Evolutionary conservation across 371 early-diverging fungal genomes (phyloP).

Genomic region (Mortierella sp.): DNA sequence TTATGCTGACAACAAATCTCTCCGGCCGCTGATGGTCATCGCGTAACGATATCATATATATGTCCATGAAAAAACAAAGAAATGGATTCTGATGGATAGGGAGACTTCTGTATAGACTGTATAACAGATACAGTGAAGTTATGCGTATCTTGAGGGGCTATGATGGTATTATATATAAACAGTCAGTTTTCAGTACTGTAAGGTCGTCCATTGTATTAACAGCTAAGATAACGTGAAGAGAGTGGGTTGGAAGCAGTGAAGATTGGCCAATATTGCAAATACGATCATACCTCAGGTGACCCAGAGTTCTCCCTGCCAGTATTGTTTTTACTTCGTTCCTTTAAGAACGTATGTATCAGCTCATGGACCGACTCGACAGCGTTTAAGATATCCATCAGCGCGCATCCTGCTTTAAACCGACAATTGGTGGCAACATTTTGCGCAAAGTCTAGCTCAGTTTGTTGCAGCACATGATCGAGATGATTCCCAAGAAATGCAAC

Average conservation of each 20-base stretch:
- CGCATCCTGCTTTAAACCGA: constrained; percentile 47
- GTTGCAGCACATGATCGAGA: constrained; percentile 49
- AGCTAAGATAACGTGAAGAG: background rate
- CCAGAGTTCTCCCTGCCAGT: constrained; percentile 5
- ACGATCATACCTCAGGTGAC: constrained; percentile 6
- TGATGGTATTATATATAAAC: no score
- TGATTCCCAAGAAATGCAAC: constrained; percentile 51
- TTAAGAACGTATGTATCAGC: constrained; percentile 15
- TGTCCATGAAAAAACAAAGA: constrained; percentile 47
- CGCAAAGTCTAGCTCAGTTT: constrained; percentile 29
- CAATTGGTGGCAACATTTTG: constrained; percentile 35
- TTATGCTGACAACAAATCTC: constrained; percentile 46
- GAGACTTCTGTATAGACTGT: constrained; percentile 43
- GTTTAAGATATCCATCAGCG: constrained; percentile 51
- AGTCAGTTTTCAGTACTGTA: no score
- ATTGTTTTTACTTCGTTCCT: constrained; percentile 7
- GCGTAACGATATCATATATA: constrained; percentile 31
- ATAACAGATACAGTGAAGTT: constrained; percentile 42
- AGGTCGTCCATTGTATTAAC: background rate
- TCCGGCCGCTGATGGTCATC: constrained; percentile 42
- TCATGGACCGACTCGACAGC: constrained; percentile 41
- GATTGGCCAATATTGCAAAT: background rate
- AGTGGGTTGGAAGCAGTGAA: no score
- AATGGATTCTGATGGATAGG: constrained; percentile 55
- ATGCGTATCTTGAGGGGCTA: constrained; percentile 44